These are phyloP conservation scores for Stachybotrys chartarum DNA, from an alignment of 2,329 filamentous ascomycete species.

Conservation along the genomic window DNA sequence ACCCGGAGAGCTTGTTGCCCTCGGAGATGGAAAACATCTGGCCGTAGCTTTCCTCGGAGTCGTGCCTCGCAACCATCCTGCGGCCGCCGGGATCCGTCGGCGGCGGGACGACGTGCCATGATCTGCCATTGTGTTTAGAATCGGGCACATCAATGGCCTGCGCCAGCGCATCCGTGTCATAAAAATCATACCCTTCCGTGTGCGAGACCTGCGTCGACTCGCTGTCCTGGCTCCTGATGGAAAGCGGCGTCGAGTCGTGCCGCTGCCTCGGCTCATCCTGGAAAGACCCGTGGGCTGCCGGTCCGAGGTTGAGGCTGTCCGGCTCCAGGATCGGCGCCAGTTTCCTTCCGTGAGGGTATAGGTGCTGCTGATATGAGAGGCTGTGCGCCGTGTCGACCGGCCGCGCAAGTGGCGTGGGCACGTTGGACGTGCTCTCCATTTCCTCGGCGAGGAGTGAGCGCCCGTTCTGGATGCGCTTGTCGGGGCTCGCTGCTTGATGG, in stretches of 20 bases:
- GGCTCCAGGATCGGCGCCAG: conserved; percentile 43
- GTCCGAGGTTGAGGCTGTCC: conserved; percentile 42
- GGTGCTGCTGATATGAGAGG: conserved; percentile 17
- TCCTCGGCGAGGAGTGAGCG: conserved; percentile 47
- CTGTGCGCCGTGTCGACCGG: conserved; percentile 34
- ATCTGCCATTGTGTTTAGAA: conserved; percentile 20
- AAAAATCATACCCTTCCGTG: conserved; percentile 60
- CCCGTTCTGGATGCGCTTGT: conserved; percentile 22
- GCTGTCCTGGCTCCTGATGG: conserved; percentile 43
- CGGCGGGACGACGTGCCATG: conserved; percentile 20
- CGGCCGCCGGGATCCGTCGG: conserved; percentile 20
- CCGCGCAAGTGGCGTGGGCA: conserved; percentile 51
- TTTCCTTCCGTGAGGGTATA: conserved; percentile 21
- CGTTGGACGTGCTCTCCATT: conserved; percentile 56
- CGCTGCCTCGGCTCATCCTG: conserved; percentile 32
- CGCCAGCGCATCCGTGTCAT: conserved; percentile 48
- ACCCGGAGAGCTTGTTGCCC: conserved; percentile 22
- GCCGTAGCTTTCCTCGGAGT: conserved; percentile 51
- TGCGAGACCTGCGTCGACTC: conserved; percentile 38
- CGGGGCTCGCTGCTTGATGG: conserved; percentile 19
- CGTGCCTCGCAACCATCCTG: conserved; percentile 32
- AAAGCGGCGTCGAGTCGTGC: conserved; percentile 43
- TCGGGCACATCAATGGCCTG: conserved; percentile 46
- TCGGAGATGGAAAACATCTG: conserved; percentile 54
- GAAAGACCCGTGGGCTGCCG: conserved; percentile 32